Evolutionary conservation across 2,329 filamentous ascomycete genomes (phyloP).

Genomic region (Fusarium armeniacum): DNA sequence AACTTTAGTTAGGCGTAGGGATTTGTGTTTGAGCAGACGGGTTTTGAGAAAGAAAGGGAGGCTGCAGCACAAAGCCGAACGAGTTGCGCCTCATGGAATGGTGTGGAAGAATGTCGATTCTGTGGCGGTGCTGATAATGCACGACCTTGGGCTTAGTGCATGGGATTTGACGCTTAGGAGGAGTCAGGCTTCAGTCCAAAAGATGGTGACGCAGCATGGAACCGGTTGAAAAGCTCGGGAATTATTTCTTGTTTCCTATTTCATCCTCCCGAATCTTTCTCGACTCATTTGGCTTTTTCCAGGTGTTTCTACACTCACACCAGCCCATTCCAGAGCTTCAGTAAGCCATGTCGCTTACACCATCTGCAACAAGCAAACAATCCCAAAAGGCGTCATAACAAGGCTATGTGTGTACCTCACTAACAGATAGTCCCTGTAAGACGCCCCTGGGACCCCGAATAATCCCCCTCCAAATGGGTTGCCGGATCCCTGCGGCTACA

Average conservation of each 20-base stretch:
- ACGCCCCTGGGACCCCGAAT: conserved; percentile 19
- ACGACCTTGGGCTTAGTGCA: conserved; percentile 42
- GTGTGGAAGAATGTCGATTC: conserved; percentile 59
- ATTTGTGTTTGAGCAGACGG: conserved; percentile 44
- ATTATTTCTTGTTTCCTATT: not conserved
- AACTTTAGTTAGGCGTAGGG: conserved; percentile 38
- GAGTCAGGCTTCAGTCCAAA: conserved; percentile 18
- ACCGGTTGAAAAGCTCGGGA: conserved; percentile 3
- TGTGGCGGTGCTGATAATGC: conserved; percentile 58
- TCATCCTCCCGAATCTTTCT: not conserved
- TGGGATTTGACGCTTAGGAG: conserved; percentile 15
- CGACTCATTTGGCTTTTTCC: conserved; percentile 14
- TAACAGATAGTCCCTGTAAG: conserved; percentile 41
- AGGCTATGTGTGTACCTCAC: conserved; percentile 46
- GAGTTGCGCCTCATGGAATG: conserved; percentile 60
- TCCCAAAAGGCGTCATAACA: conserved; percentile 28
- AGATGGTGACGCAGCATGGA: conserved; percentile 15
- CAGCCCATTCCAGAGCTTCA: conserved; percentile 1
- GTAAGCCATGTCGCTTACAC: conserved; percentile 37
- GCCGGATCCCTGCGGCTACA: conserved; percentile 19
- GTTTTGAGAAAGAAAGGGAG: conserved; percentile 52
- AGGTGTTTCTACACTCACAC: conserved; percentile 30
- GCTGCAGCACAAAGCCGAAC: conserved; percentile 51
- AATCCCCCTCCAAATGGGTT: conserved; percentile 16
- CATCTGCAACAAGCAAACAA: not conserved